Conservation (phyloP, 2,329 filamentous ascomycete species). For the Botryotinia convoluta region DNA sequence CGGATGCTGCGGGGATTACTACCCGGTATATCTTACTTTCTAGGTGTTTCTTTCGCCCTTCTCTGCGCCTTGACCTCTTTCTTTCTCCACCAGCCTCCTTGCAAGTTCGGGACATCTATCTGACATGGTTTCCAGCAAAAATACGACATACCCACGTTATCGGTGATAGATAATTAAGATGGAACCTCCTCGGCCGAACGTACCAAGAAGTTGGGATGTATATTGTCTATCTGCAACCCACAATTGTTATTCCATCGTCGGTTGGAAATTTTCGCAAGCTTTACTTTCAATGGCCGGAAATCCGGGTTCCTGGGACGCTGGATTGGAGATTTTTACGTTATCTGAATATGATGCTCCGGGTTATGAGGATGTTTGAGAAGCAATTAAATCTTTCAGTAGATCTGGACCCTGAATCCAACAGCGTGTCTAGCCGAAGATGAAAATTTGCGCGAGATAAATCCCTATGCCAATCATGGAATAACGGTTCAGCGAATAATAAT, state of each 20-base stretch:
- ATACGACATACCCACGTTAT: not conserved
- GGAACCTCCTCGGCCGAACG: not conserved
- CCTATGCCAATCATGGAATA: not conserved
- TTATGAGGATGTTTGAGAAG: not conserved
- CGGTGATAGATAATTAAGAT: not conserved
- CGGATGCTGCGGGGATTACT: not conserved
- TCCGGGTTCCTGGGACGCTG: not conserved
- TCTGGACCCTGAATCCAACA: not conserved
- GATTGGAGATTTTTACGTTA: not conserved
- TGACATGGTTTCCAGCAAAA: not conserved
- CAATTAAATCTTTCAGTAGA: not conserved
- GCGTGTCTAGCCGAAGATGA: not conserved
- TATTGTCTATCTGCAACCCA: not conserved
- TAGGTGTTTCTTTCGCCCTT: not conserved
- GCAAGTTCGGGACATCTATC: not conserved
- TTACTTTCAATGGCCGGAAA: not conserved
- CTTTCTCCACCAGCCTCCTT: not conserved
- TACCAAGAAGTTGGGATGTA: not conserved
- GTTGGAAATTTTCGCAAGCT: not conserved
- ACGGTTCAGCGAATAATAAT: not conserved
- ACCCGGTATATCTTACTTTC: not conserved
- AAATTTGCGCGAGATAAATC: not conserved
- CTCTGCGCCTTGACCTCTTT: constrained; percentile 7
- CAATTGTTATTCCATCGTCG: not conserved
- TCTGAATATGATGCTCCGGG: not conserved